Base-by-base conservation (phyloP, 495 filamentous ascomycete species). In the Niebla homalea region DNA sequence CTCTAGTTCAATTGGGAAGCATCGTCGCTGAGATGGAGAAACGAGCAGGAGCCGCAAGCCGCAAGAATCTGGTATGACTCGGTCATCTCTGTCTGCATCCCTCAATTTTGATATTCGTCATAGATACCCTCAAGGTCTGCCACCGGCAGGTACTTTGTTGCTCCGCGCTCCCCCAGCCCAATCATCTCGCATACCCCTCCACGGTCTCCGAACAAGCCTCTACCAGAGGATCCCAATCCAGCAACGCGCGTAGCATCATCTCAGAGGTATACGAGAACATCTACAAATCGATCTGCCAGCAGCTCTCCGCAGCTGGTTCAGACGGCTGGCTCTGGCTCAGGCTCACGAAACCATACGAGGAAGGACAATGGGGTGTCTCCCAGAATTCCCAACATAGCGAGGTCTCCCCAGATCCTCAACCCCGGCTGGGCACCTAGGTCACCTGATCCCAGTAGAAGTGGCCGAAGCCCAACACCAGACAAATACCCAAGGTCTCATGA, bases 21-120 rank as follows among this genome's bases (percentile, higher is more conserved):
- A 83, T 88, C 38, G 75, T 88, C 12, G 70, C 74, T 6, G 87
- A 92, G 62, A 87, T 92, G 73, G 83, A 88, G 58, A 73, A 73
- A 56, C 78, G 83, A 49, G 83, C 85, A 5, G 82, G 81, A 18
- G 72, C 82, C 53, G 83, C 83, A 32, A 88, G 83, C 65, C 75
- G 80, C 38, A 80, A 76, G 57, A 78, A 70, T 36, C 52, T 68
- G 60, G 71, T 70, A 55, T 64, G 64, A 64, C 29, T 32, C 29
- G 18, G 10, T 35, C 4, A 20, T 37, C 20, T 37, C 26, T 29
- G 8, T 12, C 7, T 32, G 29, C 29, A 0, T 32, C 2, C 22
- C 18, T 20, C n/a, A 19, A 29, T 4, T 20, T 52, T 2, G 41
- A 22, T 15, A 16, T 8, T 5, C 11, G 14, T 48, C 29, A 36